Evolutionary conservation across 768 basidiomycete species (phyloP).

Genomic region (Krasilnikovozyma curviuscula): DNA sequence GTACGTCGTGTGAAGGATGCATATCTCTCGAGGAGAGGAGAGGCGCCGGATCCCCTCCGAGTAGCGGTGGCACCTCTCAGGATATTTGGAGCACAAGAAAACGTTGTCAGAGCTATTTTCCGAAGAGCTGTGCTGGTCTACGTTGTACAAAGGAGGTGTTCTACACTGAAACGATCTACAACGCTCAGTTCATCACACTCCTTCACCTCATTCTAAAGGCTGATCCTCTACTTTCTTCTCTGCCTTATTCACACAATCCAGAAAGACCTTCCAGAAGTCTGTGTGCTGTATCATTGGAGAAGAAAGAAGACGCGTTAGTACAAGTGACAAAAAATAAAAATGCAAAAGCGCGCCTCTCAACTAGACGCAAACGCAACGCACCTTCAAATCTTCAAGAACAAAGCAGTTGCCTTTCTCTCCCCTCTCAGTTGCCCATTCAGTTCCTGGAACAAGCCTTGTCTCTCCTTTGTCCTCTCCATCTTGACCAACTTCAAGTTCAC

Average conservation of each 20-base stretch:
- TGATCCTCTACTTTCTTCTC: conserved; percentile 8
- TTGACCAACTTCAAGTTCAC: conserved; percentile 2
- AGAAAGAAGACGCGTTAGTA: too few relatives aligned
- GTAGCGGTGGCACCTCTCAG: too few relatives aligned
- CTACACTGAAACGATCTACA: too few relatives aligned
- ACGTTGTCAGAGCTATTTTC: too few relatives aligned
- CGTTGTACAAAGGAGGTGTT: too few relatives aligned
- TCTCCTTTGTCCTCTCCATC: not conserved
- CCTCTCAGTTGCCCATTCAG: not conserved
- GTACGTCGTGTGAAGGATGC: too few relatives aligned
- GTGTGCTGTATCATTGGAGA: not conserved
- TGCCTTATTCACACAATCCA: conserved; percentile 1
- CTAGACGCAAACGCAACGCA: not conserved
- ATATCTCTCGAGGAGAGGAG: too few relatives aligned
- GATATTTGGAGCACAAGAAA: too few relatives aligned
- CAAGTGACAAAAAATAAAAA: not conserved
- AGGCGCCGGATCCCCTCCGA: too few relatives aligned
- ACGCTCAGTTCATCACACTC: too few relatives aligned
- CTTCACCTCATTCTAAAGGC: too few relatives aligned
- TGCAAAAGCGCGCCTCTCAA: not conserved
- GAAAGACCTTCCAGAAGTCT: conserved; percentile 5
- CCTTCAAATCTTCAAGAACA: conserved; percentile 3
- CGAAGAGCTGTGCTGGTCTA: too few relatives aligned
- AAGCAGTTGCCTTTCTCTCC: conserved; percentile 4
- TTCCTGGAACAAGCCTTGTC: conserved; percentile 1